A percentile compares a stretch with the other conserved stretches of the same genome.
Evolutionary conservation across 2,329 filamentous ascomycete species (phyloP).

Genomic region (Monosporascus sp.): DNA sequence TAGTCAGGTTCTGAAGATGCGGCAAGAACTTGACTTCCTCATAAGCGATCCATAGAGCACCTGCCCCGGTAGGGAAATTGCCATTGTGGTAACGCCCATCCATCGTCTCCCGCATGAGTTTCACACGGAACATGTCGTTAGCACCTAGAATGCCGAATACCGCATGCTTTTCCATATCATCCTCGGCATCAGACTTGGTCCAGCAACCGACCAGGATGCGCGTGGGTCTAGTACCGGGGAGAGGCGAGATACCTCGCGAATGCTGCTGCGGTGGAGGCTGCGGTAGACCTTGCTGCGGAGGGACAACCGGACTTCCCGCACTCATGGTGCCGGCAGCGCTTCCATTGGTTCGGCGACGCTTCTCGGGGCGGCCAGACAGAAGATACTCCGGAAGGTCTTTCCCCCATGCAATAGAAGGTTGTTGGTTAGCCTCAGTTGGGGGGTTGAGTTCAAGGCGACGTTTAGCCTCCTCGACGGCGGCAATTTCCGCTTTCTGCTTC

Average conservation of each 20-base stretch:
- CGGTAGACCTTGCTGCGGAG: slow-evolving; percentile 2
- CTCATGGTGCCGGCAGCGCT: slow-evolving; percentile 29
- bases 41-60: slow-evolving; percentile 57
- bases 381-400: slow-evolving; percentile 40
- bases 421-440: slow-evolving; percentile 34
- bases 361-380: slow-evolving; percentile 32
- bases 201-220: slow-evolving; percentile 55
- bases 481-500: slow-evolving; percentile 33
- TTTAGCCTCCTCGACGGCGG: slow-evolving; percentile 42
- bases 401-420: slow-evolving; percentile 47
- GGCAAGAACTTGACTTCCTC: slow-evolving; percentile 56
- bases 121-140: slow-evolving; percentile 61
- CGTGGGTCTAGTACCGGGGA: slow-evolving; percentile 50
- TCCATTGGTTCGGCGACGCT: slow-evolving; percentile 40
- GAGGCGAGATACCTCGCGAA: slow-evolving; percentile 11
- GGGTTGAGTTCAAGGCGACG: slow-evolving; percentile 38
- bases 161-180: slow-evolving; percentile 50
- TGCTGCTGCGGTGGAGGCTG: slow-evolving; percentile 1
- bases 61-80: slow-evolving; percentile 56
- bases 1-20: slow-evolving; percentile 44
- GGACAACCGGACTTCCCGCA: slow-evolving; percentile 13
- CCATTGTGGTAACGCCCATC: slow-evolving; percentile 53
- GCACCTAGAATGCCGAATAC: slow-evolving; percentile 57
- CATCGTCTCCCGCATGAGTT: slow-evolving; percentile 54
- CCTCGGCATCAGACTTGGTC: slow-evolving; percentile 45